Evolutionary conservation across 352 stramenopile genomes (phyloP), one percentile per base, ranked within the genome.

Genomic region (Aphanomyces cochlioides): DNA sequence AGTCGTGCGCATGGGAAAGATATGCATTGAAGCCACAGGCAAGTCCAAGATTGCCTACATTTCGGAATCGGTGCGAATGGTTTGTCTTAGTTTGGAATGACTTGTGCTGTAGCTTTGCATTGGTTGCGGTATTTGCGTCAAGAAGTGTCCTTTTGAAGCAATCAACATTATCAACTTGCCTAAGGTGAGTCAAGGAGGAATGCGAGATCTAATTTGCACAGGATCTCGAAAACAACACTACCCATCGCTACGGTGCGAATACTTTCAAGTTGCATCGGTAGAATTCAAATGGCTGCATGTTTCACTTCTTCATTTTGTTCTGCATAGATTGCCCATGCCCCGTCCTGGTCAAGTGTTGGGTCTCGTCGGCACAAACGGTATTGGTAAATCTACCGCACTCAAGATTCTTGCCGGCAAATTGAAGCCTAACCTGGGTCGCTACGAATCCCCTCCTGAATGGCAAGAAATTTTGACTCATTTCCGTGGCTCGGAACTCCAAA

Each of bases 131-230:
- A 99, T 99, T 76, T 99, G 98, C 79, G 97, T 99, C 7, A 99
- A 99, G 86, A 99, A 99, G 79, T 99, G 98, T 77, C 98, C 98
- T 28, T 99, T 99, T 73, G 96, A 99, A 69, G 98, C 98, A 40
- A 99, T 99, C 69, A 96, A 93, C 75, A 99, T 99, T 74, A 99
- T 99, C 88, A 99, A 99, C 79, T 76, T 99, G 65, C 98, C 98
- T 48, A 99, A 99, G 77, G 87, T 73, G 53, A 28, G 28, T 28
- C 28, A 28, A 28, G 28, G 28, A 28, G 0, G 28, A 28, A 28
- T 28, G 28, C 28, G 28, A 28, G 28, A 28, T 21, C 19, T n/a
- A 28, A 36, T 19, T 61, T 34, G 10, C 17, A 17, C 60, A 77
- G 80, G 90, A 99, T 79, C 84, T 99, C 6, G 96, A 99, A 72